phyloP scores from a whole-genome alignment of 2,329 filamentous ascomycete genomes.

The Pestalotiopsis sp. region DNA sequence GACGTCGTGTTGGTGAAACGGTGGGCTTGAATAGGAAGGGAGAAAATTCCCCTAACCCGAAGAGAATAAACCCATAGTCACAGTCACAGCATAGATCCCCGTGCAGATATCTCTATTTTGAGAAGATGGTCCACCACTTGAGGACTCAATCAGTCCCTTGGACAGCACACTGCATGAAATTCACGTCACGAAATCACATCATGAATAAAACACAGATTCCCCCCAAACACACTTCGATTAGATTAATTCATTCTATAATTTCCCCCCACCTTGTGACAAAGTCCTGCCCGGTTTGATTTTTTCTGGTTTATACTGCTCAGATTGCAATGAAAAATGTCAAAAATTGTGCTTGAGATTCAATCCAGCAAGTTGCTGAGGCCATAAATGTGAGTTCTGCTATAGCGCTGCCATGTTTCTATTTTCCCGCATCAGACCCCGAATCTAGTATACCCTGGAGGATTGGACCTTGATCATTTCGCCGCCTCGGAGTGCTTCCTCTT shows the following conservation, averaged over 20 bases:
- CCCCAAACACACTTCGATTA: background rate
- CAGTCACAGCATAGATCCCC: conserved; percentile 6
- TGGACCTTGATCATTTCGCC: background rate
- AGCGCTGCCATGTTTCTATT: too few species aligned
- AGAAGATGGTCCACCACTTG: background rate
- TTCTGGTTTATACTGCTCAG: background rate
- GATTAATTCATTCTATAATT: background rate
- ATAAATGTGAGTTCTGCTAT: too few species aligned
- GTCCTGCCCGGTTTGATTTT: background rate
- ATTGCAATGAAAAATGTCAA: background rate
- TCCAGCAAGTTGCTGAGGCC: too few species aligned
- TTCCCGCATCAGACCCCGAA: background rate
- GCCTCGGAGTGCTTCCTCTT: background rate
- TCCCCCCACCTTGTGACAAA: background rate
- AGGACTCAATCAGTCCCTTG: background rate
- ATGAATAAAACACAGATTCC: conserved; percentile 7
- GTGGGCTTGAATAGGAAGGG: background rate
- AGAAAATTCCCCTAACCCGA: conserved; percentile 1
- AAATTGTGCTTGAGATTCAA: too few species aligned
- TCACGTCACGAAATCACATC: conserved; percentile 10
- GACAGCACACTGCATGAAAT: conserved; percentile 8
- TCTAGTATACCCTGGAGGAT: background rate
- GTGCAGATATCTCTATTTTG: background rate
- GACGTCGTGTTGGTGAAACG: background rate
- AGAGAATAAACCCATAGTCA: conserved; percentile 9